Evolutionary conservation across 169 alveolate species (phyloP).

Genomic region (Plasmodium vinckei): DNA sequence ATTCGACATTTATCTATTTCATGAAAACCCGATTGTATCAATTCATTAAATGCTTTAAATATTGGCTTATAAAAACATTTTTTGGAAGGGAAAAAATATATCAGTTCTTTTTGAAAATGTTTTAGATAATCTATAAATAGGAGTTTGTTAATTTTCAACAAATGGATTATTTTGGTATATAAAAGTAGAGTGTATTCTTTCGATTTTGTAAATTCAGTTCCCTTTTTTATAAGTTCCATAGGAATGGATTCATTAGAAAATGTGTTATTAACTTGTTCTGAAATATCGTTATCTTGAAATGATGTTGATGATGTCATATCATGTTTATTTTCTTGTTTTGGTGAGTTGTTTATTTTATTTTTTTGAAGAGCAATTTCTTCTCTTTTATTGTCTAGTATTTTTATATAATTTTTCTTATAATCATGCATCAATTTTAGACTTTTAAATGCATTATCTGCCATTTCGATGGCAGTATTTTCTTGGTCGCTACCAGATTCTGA

Average conservation of each 20-base stretch:
- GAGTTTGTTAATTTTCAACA: slow-evolving; percentile 17
- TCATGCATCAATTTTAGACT: background rate
- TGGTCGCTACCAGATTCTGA: background rate
- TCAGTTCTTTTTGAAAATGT: slow-evolving; percentile 29
- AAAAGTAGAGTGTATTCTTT: slow-evolving; percentile 19
- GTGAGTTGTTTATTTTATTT: no score
- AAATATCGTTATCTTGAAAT: no score
- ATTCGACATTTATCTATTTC: slow-evolving; percentile 34
- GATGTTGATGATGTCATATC: no score
- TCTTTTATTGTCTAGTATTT: no score
- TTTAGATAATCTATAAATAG: slow-evolving; percentile 18
- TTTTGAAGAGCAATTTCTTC: no score
- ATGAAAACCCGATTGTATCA: slow-evolving; percentile 3
- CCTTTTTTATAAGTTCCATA: slow-evolving; percentile 32
- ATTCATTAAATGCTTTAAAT: slow-evolving; percentile 31
- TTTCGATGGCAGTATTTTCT: background rate
- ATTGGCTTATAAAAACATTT: slow-evolving; percentile 23
- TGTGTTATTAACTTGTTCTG: no score
- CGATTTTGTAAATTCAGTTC: slow-evolving; percentile 27
- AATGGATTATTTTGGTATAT: slow-evolving; percentile 14
- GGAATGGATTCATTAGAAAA: slow-evolving; percentile 6
- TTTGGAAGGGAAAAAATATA: slow-evolving; percentile 59
- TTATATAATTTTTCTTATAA: background rate
- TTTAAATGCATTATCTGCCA: slow-evolving; percentile 16
- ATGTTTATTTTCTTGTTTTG: no score